A percentile compares a stretch with the other conserved stretches of the same genome.
Conservation (phyloP, 2,329 filamentous ascomycete species). For the Exophiala xenobiotica region DNA sequence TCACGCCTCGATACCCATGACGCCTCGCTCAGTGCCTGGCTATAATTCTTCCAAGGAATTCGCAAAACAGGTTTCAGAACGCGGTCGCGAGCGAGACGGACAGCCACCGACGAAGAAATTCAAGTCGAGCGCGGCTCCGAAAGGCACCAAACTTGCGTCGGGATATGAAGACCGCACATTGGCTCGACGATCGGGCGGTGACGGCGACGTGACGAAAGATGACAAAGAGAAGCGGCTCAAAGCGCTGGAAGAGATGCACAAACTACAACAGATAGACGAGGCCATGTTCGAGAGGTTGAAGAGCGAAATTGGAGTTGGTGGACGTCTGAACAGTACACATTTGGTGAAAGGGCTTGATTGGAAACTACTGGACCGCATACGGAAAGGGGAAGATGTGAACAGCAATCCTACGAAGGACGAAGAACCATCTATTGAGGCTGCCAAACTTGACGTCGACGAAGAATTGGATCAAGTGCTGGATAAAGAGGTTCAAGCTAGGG, state of each 20-base stretch:
- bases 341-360: slow-evolving; percentile 90
- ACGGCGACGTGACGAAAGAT: slow-evolving; percentile 50
- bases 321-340: slow-evolving; percentile 77
- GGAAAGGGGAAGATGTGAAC: slow-evolving; percentile 56
- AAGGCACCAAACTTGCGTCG: slow-evolving; percentile 73
- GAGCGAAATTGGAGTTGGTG: slow-evolving; percentile 72
- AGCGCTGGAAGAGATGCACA: slow-evolving; percentile 76
- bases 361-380: slow-evolving; percentile 57
- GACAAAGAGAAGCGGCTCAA: slow-evolving; percentile 67
- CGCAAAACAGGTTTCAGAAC: slow-evolving; percentile 78
- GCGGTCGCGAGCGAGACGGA: slow-evolving; percentile 54
- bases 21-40: slow-evolving; percentile 60
- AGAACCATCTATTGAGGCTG: slow-evolving; percentile 33
- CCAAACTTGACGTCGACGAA: slow-evolving; percentile 58
- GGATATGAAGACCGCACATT: slow-evolving; percentile 84
- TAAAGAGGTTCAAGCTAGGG: slow-evolving; percentile 32
- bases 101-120: slow-evolving; percentile 69
- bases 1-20: slow-evolving; percentile 86
- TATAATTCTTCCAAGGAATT: slow-evolving; percentile 68
- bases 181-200: slow-evolving; percentile 56
- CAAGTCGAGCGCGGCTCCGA: slow-evolving; percentile 71
- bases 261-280: slow-evolving; percentile 79
- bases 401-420: slow-evolving; percentile 34
- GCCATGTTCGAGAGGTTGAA: slow-evolving; percentile 73
- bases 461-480: slow-evolving; percentile 51